A percentile compares a stretch with the other conserved stretches of the same genome.
Conservation (phyloP, 768 basidiomycete genomes). For the Panus rudis region DNA sequence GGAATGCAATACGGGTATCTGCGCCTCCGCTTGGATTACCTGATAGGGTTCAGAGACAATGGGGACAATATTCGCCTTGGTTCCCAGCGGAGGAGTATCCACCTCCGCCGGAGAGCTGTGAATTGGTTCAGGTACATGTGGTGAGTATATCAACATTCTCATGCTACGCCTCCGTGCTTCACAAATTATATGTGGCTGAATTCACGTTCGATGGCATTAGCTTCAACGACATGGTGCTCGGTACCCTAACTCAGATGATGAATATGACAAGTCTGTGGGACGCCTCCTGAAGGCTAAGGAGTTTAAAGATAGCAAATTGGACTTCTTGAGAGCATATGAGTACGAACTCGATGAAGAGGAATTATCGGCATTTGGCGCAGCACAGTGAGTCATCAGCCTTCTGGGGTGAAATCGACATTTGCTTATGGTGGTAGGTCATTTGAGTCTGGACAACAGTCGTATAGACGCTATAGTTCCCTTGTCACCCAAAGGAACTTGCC, state of each 20-base stretch:
- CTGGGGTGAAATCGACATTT: background rate
- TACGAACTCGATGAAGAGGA: conserved; percentile 52
- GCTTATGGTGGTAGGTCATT: conserved; percentile 29
- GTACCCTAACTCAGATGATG: conserved; percentile 48
- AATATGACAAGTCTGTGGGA: conserved; percentile 39
- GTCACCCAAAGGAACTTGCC: conserved; percentile 39
- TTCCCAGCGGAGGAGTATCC: conserved; percentile 40
- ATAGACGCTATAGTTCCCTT: conserved; percentile 45
- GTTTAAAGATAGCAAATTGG: conserved; percentile 38
- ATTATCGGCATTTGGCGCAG: conserved; percentile 59
- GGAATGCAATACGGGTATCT: background rate
- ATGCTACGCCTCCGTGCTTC: background rate
- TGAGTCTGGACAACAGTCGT: conserved; percentile 44
- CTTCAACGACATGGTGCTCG: conserved; percentile 78
- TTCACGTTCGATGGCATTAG: conserved; percentile 36
- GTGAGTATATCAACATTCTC: background rate
- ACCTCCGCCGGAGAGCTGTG: conserved; percentile 40
- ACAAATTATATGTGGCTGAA: background rate
- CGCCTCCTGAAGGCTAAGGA: conserved; percentile 44
- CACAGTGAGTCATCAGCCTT: conserved; percentile 39
- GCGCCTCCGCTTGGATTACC: conserved; percentile 9
- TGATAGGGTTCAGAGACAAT: conserved; percentile 23
- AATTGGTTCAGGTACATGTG: conserved; percentile 16
- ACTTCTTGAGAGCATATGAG: conserved; percentile 50
- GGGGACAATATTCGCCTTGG: conserved; percentile 62